phyloP scores from a whole-genome alignment of 2,329 filamentous ascomycete species.

The Hyphodiscus sp. region DNA sequence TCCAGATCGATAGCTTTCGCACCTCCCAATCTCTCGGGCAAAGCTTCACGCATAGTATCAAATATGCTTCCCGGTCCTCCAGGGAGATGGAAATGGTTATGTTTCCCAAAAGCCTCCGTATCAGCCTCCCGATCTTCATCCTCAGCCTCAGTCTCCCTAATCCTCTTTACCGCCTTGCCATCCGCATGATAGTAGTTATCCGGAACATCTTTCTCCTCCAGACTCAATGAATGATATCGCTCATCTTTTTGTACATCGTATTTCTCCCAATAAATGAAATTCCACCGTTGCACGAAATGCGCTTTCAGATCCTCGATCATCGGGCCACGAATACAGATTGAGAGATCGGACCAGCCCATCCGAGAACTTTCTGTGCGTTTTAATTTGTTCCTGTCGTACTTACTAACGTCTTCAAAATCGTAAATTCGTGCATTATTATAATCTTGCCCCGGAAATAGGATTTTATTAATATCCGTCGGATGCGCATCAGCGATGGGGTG shows the following conservation, averaged over 20 bases:
- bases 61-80: conserved; percentile 12
- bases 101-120: conserved; percentile 39
- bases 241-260: conserved; percentile 52
- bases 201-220: conserved; percentile 13
- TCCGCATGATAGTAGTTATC: conserved; percentile 23
- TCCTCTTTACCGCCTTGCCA: conserved; percentile 14
- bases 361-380: conserved; percentile 71
- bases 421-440: conserved; percentile 85
- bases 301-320: conserved; percentile 67
- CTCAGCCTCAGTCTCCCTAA: conserved; percentile 1
- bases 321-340: conserved; percentile 67
- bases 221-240: conserved; percentile 32
- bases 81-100: conserved; percentile 3
- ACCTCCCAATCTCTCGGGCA: background rate
- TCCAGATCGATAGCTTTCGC: background rate
- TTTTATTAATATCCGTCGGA: conserved; percentile 66
- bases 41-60: conserved; percentile 6
- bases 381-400: conserved; percentile 83
- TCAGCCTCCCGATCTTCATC: conserved; percentile 39
- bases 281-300: conserved; percentile 86
- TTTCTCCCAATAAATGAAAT: conserved; percentile 81
- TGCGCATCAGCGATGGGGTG: conserved; percentile 74
- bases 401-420: conserved; percentile 67
- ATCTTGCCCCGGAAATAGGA: conserved; percentile 83
- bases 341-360: conserved; percentile 91